Evolutionary conservation across 139 green algal species (phyloP).

Genomic region (Zygnema circumcarinatum): DNA sequence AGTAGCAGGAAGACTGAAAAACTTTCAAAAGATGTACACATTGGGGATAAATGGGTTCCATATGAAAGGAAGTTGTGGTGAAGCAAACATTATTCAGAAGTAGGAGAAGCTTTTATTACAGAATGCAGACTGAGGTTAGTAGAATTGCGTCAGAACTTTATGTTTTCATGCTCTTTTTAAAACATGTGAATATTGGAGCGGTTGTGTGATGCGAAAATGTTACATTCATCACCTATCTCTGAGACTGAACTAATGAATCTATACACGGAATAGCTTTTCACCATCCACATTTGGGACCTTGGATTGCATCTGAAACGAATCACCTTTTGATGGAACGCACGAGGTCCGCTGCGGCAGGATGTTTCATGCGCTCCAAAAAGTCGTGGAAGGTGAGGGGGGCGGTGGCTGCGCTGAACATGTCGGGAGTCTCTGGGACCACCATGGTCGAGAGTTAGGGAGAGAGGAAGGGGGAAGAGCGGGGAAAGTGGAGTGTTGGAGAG

Average conservation of each 20-base stretch:
- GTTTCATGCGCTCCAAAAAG: constrained; percentile 84
- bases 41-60: no score
- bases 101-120: no score
- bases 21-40: no score
- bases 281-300: background rate
- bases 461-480: background rate
- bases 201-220: background rate
- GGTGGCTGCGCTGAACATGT: constrained; percentile 27
- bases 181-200: background rate
- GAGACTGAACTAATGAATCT: background rate
- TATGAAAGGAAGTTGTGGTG: no score
- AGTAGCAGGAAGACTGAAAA: background rate
- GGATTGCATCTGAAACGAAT: background rate
- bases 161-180: background rate
- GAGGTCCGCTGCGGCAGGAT: constrained; percentile 80
- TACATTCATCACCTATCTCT: background rate
- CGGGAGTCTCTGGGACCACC: background rate
- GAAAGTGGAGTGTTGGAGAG: background rate
- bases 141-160: no score
- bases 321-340: constrained; percentile 85
- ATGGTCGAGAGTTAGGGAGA: background rate
- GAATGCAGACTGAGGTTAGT: no score
- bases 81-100: no score
- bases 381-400: constrained; percentile 75
- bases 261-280: background rate